Conservation (phyloP, 805 yeast genomes). For the Blastobotrys robertii region DNA sequence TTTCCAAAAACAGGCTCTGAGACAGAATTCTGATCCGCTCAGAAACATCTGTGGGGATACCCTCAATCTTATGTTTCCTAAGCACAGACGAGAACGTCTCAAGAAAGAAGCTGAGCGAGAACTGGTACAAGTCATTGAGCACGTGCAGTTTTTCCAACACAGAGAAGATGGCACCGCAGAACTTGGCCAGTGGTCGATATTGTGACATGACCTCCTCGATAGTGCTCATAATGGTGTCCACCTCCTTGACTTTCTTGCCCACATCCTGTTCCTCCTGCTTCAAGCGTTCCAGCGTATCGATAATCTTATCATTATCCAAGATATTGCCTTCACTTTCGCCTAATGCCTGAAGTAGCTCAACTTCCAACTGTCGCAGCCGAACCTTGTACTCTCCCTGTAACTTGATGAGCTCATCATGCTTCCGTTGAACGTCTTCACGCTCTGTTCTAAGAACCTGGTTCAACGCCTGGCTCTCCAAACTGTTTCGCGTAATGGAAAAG, state of each 20-base stretch:
- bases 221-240: slow-evolving; percentile 43
- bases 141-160: slow-evolving; percentile 35
- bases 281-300: slow-evolving; percentile 51
- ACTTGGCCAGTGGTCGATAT: slow-evolving; percentile 47
- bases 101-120: slow-evolving; percentile 40
- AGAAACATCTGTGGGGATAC: not conserved
- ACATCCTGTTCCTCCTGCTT: slow-evolving; percentile 54
- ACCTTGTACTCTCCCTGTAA: slow-evolving; percentile 51
- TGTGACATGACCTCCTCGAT: slow-evolving; percentile 40
- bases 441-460: slow-evolving; percentile 44
- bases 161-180: slow-evolving; percentile 41
- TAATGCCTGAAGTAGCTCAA: slow-evolving; percentile 45
- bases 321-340: slow-evolving; percentile 50
- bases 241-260: slow-evolving; percentile 42
- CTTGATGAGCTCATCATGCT: slow-evolving; percentile 43
- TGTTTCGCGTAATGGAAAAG: slow-evolving; percentile 61
- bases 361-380: slow-evolving; percentile 47
- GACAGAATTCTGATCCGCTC: slow-evolving; percentile 28
- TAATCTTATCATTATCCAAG: slow-evolving; percentile 54
- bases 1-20: slow-evolving; percentile 35
- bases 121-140: slow-evolving; percentile 48
- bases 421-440: slow-evolving; percentile 57
- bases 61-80: not conserved
- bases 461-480: slow-evolving; percentile 53
- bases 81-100: slow-evolving; percentile 21